These are phyloP conservation scores for Datisca glomerata DNA, from an alignment of 306 rosid species.

Conservation along the genomic window DNA sequence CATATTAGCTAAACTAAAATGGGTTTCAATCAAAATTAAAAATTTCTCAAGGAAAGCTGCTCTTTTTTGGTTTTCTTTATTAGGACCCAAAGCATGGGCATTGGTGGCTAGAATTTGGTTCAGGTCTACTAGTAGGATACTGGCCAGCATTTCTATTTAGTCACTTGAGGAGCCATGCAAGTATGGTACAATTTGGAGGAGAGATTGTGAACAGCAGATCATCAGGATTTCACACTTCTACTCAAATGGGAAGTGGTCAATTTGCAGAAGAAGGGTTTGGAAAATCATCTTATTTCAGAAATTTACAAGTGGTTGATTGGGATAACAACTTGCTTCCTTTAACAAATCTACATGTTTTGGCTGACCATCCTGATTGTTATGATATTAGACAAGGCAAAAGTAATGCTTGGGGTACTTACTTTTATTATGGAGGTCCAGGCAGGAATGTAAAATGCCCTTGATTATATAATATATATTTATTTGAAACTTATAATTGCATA, in stretches of 20 bases:
- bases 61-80: neutral
- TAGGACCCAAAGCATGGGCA: conserved; percentile 75
- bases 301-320: conserved; percentile 64
- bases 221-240: conserved; percentile 53
- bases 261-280: conserved; percentile 57
- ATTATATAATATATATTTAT: no score
- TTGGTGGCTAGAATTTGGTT: conserved; percentile 71
- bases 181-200: conserved; percentile 71
- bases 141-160: conserved; percentile 67
- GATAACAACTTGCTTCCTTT: conserved; percentile 65
- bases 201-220: conserved; percentile 54
- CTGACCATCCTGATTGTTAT: conserved; percentile 64
- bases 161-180: conserved; percentile 56
- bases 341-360: conserved; percentile 41
- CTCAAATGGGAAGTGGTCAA: conserved; percentile 76
- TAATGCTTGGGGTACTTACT: conserved; percentile 65
- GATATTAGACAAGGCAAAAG: conserved; percentile 46
- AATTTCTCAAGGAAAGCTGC: neutral
- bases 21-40: no score
- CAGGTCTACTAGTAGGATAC: conserved; percentile 55
- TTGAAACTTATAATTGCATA: no score
- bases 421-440: conserved; percentile 76
- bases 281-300: conserved; percentile 67
- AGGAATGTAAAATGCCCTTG: conserved; percentile 61
- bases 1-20: no score